Evolutionary conservation across 495 filamentous ascomycete species (phyloP).

Genomic region (Xylaria flabelliformis): DNA sequence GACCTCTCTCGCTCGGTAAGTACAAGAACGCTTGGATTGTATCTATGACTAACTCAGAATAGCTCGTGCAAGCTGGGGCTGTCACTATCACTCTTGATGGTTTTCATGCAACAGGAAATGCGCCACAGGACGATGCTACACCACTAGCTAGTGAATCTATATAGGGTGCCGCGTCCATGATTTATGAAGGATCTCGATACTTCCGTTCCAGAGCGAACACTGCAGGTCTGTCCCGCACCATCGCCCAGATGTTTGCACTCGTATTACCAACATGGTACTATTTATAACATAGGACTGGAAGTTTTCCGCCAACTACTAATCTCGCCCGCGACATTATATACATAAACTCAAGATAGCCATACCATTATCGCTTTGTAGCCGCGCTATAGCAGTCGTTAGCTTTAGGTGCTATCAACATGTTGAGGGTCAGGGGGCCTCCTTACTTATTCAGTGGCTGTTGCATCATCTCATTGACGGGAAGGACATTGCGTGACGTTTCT

Average conservation of each 20-base stretch:
- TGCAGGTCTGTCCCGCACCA: neutral
- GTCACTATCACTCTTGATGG: constrained; percentile 83
- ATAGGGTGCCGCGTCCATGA: constrained; percentile 36
- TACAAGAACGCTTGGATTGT: constrained; percentile 39
- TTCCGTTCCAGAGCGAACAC: constrained; percentile 21
- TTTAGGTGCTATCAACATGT: constrained; percentile 12
- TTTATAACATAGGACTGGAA: constrained; percentile 3
- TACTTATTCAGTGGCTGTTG: constrained; percentile 35
- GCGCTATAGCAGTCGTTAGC: constrained; percentile 31
- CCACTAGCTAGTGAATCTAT: constrained; percentile 34
- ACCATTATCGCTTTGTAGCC: constrained; percentile 24
- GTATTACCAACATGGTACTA: constrained; percentile 22
- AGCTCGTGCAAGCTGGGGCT: constrained; percentile 94
- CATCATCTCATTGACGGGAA: constrained; percentile 48
- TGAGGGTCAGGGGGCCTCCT: constrained; percentile 15
- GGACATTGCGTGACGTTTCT: constrained; percentile 44
- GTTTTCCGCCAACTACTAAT: neutral
- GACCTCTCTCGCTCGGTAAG: constrained; percentile 89
- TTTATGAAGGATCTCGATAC: constrained; percentile 34
- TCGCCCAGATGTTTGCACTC: constrained; percentile 11
- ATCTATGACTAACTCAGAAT: constrained; percentile 31
- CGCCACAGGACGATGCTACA: constrained; percentile 28
- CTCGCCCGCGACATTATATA: constrained; percentile 8
- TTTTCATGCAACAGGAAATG: constrained; percentile 62
- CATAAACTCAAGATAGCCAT: neutral